Conservation (phyloP, 345 rosid genomes). For the Kernera saxatilis region DNA sequence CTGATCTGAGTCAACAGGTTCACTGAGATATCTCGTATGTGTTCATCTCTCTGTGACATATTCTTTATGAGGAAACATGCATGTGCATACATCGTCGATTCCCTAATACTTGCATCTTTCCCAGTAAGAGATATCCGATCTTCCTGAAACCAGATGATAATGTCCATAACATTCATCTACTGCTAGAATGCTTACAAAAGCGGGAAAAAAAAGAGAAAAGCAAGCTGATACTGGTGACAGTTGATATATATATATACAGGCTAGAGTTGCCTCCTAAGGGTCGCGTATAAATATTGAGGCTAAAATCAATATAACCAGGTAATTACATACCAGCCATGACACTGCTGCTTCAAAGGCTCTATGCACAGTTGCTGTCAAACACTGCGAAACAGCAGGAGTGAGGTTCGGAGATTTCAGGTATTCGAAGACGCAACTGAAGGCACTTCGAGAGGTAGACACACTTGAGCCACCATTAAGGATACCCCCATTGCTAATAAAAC, state of each 20-base stretch:
- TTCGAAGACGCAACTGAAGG: conserved; percentile 85
- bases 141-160: conserved; percentile 55
- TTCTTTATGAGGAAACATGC: conserved; percentile 76
- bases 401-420: conserved; percentile 83
- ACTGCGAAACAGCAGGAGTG: conserved; percentile 73
- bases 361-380: conserved; percentile 79
- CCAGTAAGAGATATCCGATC: conserved; percentile 60
- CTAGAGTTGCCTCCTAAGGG: neutral
- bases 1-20: conserved; percentile 75
- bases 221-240: neutral
- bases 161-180: conserved; percentile 10
- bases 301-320: neutral
- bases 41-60: conserved; percentile 86
- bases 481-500: conserved; percentile 92
- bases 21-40: conserved; percentile 65
- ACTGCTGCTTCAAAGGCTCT: conserved; percentile 83
- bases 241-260: neutral
- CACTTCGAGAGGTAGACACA: conserved; percentile 68
- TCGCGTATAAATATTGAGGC: neutral
- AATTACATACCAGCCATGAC: conserved; percentile 64
- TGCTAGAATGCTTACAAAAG: neutral
- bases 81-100: conserved; percentile 57
- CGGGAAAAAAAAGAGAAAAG: neutral
- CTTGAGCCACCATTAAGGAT: conserved; percentile 64
- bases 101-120: conserved; percentile 58